Evolutionary conservation across 1,284 basidiomycete genomes (phyloP).

Genomic region (Cutaneotrichosporon sp.): DNA sequence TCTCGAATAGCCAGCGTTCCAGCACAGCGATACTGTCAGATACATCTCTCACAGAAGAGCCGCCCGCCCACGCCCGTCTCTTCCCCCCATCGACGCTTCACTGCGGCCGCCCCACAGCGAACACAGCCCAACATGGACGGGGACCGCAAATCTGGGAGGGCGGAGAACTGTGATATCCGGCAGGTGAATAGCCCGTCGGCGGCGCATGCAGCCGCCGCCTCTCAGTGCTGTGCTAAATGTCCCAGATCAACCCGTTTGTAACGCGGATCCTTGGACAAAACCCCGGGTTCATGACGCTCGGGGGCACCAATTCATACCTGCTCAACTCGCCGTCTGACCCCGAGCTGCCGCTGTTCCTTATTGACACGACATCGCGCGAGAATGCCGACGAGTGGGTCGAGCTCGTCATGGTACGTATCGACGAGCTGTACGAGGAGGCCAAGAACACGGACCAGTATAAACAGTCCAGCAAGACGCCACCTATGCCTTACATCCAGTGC

Average conservation of each 20-base stretch:
- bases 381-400: conserved; percentile 52
- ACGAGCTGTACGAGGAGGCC: not conserved
- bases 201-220: no score
- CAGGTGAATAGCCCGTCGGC: conserved; percentile 23
- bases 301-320: conserved; percentile 95
- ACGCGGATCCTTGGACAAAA: conserved; percentile 61
- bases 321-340: conserved; percentile 53
- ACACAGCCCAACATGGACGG: no score
- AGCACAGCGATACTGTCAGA: no score
- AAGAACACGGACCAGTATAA: no score
- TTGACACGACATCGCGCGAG: conserved; percentile 76
- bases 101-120: no score
- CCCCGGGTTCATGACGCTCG: conserved; percentile 83
- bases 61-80: no score
- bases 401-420: conserved; percentile 30
- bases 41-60: no score
- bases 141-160: no score
- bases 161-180: no score
- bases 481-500: conserved; percentile 57
- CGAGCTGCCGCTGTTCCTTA: conserved; percentile 64
- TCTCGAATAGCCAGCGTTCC: no score
- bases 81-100: no score
- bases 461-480: not conserved
- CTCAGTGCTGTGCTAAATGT: no score
- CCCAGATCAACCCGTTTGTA: conserved; percentile 44